Evolutionary conservation across 345 rosid species (phyloP).

Genomic region (Chamaenerion angustifolium): DNA sequence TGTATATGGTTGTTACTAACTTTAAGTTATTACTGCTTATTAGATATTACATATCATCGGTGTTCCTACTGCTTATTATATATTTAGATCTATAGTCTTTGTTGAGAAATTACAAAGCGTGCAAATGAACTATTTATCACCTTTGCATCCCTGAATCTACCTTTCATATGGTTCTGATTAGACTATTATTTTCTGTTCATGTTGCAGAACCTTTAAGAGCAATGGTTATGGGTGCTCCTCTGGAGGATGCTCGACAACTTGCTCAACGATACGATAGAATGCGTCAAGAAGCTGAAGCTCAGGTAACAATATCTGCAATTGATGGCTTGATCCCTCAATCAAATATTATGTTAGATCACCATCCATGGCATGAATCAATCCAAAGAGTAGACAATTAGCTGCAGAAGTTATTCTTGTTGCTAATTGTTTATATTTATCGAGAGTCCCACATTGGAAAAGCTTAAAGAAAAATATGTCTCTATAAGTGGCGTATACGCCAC

Average conservation of each 20-base stretch:
- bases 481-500: too few relatives aligned
- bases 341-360: not conserved
- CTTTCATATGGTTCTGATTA: not conserved
- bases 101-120: not conserved
- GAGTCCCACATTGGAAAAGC: too few relatives aligned
- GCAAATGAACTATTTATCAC: not conserved
- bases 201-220: constrained; percentile 94
- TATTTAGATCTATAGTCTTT: too few relatives aligned
- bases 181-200: constrained; percentile 21
- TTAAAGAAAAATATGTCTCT: too few relatives aligned
- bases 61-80: too few relatives aligned
- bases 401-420: too few relatives aligned
- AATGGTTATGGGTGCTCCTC: constrained; percentile 95
- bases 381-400: too few relatives aligned
- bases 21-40: constrained; percentile 1
- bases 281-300: constrained; percentile 95
- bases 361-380: not conserved
- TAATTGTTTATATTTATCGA: too few relatives aligned
- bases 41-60: too few relatives aligned
- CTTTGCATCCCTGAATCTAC: not conserved
- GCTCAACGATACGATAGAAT: constrained; percentile 92
- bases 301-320: constrained; percentile 31
- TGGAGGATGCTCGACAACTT: constrained; percentile 97
- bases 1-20: not conserved
- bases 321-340: not conserved